phyloP scores from a whole-genome alignment of 768 basidiomycete species.

The Strobilomyces dryophilus region DNA sequence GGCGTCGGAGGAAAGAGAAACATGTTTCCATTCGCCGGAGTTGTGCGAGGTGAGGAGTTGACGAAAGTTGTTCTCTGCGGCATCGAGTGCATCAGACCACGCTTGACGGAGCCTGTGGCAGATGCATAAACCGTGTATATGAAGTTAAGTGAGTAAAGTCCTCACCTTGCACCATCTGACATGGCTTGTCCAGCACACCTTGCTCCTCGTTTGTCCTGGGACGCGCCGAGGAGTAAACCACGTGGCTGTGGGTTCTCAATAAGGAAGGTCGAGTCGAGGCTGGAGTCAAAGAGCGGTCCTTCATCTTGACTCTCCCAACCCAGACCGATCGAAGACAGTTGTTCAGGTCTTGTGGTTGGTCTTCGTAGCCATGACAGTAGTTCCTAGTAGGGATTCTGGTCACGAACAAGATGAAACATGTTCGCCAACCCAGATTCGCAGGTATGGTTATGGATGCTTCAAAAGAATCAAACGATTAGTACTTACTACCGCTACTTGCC shows the following conservation, averaged over 20 bases:
- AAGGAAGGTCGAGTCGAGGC: not conserved
- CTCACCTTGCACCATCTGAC: constrained; percentile 62
- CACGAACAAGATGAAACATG: not conserved
- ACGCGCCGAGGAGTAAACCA: not conserved
- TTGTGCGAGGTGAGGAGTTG: constrained; percentile 69
- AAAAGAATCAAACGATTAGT: not conserved
- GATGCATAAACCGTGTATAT: not conserved
- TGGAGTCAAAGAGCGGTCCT: not conserved
- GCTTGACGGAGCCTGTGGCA: constrained; percentile 71
- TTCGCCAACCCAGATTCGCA: not conserved
- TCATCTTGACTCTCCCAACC: not conserved
- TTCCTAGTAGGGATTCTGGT: not conserved
- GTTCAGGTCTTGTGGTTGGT: not conserved
- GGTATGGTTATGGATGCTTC: constrained; percentile 4
- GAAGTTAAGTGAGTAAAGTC: not conserved
- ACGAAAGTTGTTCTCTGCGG: constrained; percentile 75
- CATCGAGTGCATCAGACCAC: constrained; percentile 72
- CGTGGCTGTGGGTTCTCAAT: constrained; percentile 6
- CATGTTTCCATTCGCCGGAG: constrained; percentile 77
- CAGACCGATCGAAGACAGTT: not conserved
- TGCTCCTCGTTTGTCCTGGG: not conserved
- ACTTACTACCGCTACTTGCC: constrained; percentile 7
- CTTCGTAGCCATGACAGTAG: constrained; percentile 7
- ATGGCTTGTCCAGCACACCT: constrained; percentile 23
- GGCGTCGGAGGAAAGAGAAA: constrained; percentile 45